Percentiles rank a stretch among this genome's conserved stretches.
Conservation (phyloP, 371 early-diverging fungal genomes). For the Mycotypha africana region DNA sequence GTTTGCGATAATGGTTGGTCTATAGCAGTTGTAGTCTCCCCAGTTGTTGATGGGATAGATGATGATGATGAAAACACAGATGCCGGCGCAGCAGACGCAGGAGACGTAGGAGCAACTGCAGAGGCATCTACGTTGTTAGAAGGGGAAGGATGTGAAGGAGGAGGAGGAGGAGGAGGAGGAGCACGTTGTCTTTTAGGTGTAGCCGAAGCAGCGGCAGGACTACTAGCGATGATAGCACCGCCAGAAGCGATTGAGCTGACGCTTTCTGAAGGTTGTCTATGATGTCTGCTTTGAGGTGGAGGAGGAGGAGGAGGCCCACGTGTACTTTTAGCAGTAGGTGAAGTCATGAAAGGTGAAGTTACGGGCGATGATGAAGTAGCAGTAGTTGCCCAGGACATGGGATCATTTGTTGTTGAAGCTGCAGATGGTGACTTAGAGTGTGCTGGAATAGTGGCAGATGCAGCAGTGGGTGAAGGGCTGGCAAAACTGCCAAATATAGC, state of each 20-base stretch:
- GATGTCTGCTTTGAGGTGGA: slow-evolving; percentile 44
- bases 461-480: not conserved
- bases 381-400: slow-evolving; percentile 18
- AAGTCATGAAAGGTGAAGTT: too few relatives aligned
- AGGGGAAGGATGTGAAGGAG: too few relatives aligned
- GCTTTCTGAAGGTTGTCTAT: slow-evolving; percentile 27
- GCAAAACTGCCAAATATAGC: slow-evolving; percentile 34
- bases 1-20: not conserved
- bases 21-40: not conserved
- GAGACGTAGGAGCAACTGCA: not conserved
- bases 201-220: slow-evolving; percentile 15
- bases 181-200: slow-evolving; percentile 5
- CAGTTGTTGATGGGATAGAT: not conserved
- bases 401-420: slow-evolving; percentile 26
- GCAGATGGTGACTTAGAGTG: too few relatives aligned
- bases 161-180: slow-evolving; percentile 14
- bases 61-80: not conserved
- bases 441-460: slow-evolving; percentile 2
- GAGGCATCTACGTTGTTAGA: too few relatives aligned
- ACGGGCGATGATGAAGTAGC: slow-evolving; percentile 1
- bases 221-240: too few relatives aligned
- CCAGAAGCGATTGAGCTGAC: slow-evolving; percentile 14
- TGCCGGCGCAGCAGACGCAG: not conserved
- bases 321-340: slow-evolving; percentile 8
- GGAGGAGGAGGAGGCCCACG: slow-evolving; percentile 36